Conservation (phyloP, 768 basidiomycete species). For the Lactarius indigo region DNA sequence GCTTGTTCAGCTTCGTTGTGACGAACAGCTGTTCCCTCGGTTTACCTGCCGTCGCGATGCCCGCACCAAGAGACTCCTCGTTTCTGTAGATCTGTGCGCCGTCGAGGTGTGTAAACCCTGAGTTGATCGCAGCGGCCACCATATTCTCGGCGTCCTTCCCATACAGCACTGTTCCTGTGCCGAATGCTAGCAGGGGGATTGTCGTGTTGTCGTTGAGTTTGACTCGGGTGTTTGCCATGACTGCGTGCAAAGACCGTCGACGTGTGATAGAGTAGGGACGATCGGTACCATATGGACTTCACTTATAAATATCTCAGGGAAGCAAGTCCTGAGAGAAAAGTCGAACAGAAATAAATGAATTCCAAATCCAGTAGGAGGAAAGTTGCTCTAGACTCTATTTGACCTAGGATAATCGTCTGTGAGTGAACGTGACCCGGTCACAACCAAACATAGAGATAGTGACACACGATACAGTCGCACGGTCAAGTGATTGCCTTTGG, state of each 20-base stretch:
- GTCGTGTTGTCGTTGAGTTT: slow-evolving; percentile 37
- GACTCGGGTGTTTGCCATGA: slow-evolving; percentile 27
- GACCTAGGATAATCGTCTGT: too few species aligned
- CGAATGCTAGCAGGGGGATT: slow-evolving; percentile 39
- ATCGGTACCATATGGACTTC: not conserved
- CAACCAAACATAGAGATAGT: too few species aligned
- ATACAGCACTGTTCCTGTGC: slow-evolving; percentile 38
- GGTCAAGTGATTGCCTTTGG: too few species aligned
- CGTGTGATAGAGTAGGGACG: not conserved
- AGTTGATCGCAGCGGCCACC: slow-evolving; percentile 32
- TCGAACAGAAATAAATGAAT: too few species aligned
- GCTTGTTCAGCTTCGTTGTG: slow-evolving; percentile 38
- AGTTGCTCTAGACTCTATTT: too few species aligned
- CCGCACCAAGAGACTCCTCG: slow-evolving; percentile 38
- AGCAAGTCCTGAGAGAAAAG: not conserved
- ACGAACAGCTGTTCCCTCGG: slow-evolving; percentile 41
- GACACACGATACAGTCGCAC: too few species aligned
- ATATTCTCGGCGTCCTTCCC: slow-evolving; percentile 30
- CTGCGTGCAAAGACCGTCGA: not conserved
- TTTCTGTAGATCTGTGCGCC: slow-evolving; percentile 39
- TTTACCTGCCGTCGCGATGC: slow-evolving; percentile 34
- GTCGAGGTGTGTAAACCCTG: slow-evolving; percentile 40
- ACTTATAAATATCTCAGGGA: not conserved
- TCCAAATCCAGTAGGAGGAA: too few species aligned
- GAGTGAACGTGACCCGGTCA: too few species aligned